Base-by-base conservation (phyloP, 306 rosid genomes). In the Echinosophora koreensis region DNA sequence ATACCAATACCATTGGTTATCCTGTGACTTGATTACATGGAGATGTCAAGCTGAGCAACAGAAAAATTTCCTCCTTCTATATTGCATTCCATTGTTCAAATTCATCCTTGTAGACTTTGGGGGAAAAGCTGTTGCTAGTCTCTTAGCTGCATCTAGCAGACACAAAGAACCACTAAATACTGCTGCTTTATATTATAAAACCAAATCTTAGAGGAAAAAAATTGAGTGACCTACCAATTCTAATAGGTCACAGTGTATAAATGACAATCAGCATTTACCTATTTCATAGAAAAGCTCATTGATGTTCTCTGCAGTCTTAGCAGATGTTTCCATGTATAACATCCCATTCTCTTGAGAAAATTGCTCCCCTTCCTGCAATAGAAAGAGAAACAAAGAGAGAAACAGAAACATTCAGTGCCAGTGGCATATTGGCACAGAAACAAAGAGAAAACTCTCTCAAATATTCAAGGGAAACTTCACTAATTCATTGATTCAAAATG, bases 251-350 rank as follows among this genome's bases (percentile, higher is more conserved):
- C n/a, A 22, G 4, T 37, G 65, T 22, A 63, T 71, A 7, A 11
- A 28, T 28, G 22, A 63, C 8, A 1, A 59, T 28, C 15, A 52
- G 12, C 58, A 57, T 34, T 32, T 83, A 93, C 98, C 98, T 81
- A 89, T 91, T 81, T 93, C 98, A 63, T 74, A 85, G 88, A 93
- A 93, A 62, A 91, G 93, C 39, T 93, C 98, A 61, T 89, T 89
- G 71, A 89, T 69, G 77, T 93, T 93, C 54, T 81, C 90, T 18
- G 95, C 86, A 62, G 92, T 91, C 86, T 85, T 88, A 18, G 98
- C 98, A 46, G 97, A 93, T n/a, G 98, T 87, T 87, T 91, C 97
- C 73, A 87, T 84, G 87, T 78, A 91, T 77, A 93, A 88, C 94
- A 91, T 89, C 62, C 93, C 98, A 73, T 91, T 88, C 68, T 91